These are phyloP conservation scores for Coelastrella sp. DNA, from an alignment of 139 green algal species.

Conservation along the genomic window DNA sequence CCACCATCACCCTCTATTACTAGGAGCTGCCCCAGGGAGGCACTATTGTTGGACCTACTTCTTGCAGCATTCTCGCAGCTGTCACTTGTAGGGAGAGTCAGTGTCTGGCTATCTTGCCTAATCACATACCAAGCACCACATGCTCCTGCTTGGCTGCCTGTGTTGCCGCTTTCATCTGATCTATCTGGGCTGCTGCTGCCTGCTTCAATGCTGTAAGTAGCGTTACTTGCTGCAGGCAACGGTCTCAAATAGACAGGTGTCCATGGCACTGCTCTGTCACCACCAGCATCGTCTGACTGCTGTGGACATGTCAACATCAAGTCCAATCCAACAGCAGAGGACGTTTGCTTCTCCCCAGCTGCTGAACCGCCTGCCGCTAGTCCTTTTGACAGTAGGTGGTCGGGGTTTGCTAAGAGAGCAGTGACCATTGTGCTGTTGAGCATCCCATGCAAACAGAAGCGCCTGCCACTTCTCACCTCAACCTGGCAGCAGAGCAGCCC, in stretches of 20 bases:
- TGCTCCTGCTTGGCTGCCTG: background rate
- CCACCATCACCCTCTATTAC: slow-evolving; percentile 27
- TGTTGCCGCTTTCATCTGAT: background rate
- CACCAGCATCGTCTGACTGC: background rate
- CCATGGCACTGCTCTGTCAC: slow-evolving; percentile 20
- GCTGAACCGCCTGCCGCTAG: slow-evolving; percentile 3
- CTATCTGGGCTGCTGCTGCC: background rate
- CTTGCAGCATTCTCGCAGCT: background rate
- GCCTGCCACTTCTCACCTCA: too few relatives aligned
- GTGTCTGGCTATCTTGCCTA: background rate
- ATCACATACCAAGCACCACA: slow-evolving; percentile 8
- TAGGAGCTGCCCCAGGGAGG: background rate
- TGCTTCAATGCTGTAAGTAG: background rate
- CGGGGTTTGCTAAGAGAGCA: background rate
- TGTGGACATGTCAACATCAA: background rate
- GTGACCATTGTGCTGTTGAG: too few relatives aligned
- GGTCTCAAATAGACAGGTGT: background rate
- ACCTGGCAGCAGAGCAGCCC: background rate
- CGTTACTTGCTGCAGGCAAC: background rate
- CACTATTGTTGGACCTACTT: background rate
- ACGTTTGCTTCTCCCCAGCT: background rate
- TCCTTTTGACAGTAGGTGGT: background rate
- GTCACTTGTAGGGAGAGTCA: background rate
- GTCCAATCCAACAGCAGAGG: background rate
- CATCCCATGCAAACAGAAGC: too few relatives aligned